Base-by-base conservation (phyloP, 2,329 filamentous ascomycete genomes). In the Arthrobotrys conoides region DNA sequence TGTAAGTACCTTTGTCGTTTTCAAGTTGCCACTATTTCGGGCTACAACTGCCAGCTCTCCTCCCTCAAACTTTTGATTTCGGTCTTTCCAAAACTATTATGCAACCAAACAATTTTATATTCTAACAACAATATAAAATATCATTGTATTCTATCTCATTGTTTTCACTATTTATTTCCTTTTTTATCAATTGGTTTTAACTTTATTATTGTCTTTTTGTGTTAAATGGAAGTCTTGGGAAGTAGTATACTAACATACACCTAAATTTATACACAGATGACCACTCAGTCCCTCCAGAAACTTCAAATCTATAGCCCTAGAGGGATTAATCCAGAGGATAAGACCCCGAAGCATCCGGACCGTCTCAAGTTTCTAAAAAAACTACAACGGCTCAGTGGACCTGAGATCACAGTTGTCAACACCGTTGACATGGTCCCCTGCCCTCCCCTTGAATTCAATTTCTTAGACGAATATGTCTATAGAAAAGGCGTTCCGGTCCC, bases 391-490 rank as follows among this genome's bases (percentile, higher is more conserved):
- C 53, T 82, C 0, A 75, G 66, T n/a, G 82, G 82, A 2, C 82
- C 82, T 6, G 89, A 89, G 0, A 87, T 93, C 27, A 88, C 88
- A 0, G 87, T 94, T 0, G 85, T 90, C 65, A 95, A 95, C 82
- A 85, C 87, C 0, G 84, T 88, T 1, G 90, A 92, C 80, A 84
- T 87, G 0, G 80, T 87, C 81, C n/a, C 85, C 90, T 14, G 75
- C 5, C 88, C 87, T 0, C 90, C 91, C 0, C 84, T 88, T 0
- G 85, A 88, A 46, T 96, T 96, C 81, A 86, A 86, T 0, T 95
- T 94, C 83, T 90, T 94, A 67, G 86, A 90, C 5, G 84, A 87
- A 0, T 90, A 89, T 9, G 85, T 91, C 3, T 86, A 92, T 0
- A 85, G 88, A 1, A 81, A 87, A 0, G 91, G 89, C 20, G 90